Percentiles rank a stretch among this genome's conserved stretches.
phyloP scores from a whole-genome alignment of 1,284 basidiomycete species.

The Amylostereum areolatum region DNA sequence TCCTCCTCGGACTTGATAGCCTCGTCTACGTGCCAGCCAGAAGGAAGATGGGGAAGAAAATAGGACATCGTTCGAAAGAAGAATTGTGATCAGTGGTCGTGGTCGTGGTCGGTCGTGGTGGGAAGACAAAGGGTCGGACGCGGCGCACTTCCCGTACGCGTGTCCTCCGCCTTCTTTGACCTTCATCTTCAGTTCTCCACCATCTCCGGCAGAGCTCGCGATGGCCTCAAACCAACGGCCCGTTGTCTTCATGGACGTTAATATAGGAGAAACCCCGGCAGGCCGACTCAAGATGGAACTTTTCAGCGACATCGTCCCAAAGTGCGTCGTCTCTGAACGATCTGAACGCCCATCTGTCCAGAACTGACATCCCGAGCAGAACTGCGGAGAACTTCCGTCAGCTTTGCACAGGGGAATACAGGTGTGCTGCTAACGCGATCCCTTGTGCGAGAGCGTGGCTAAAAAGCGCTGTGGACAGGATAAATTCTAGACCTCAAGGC shows the following conservation, averaged over 20 bases:
- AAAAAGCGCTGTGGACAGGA: constrained; percentile 34
- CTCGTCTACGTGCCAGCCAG: constrained; percentile 97
- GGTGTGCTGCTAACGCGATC: constrained; percentile 38
- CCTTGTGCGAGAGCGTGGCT: not conserved
- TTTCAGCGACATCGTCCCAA: constrained; percentile 88
- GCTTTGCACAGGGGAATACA: constrained; percentile 92
- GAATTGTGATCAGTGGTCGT: not conserved
- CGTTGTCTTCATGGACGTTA: constrained; percentile 94
- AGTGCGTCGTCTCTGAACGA: constrained; percentile 28
- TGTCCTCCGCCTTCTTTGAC: not conserved
- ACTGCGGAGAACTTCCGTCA: constrained; percentile 98
- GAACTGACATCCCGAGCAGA: constrained; percentile 28
- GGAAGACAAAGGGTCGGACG: not conserved
- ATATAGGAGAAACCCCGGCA: constrained; percentile 92
- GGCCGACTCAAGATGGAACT: constrained; percentile 95
- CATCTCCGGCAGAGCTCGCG: not conserved
- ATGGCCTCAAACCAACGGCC: constrained; percentile 49
- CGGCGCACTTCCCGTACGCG: not conserved
- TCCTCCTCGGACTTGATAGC: constrained; percentile 98
- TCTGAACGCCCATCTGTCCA: too few relatives aligned
- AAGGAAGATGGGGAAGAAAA: constrained; percentile 88
- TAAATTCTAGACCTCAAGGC: constrained; percentile 82
- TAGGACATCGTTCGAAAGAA: constrained; percentile 57
- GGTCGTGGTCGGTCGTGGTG: not conserved
- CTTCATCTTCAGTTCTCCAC: not conserved